phyloP scores from a whole-genome alignment of 352 stramenopile genomes.

The Globisporangium iwayamae region DNA sequence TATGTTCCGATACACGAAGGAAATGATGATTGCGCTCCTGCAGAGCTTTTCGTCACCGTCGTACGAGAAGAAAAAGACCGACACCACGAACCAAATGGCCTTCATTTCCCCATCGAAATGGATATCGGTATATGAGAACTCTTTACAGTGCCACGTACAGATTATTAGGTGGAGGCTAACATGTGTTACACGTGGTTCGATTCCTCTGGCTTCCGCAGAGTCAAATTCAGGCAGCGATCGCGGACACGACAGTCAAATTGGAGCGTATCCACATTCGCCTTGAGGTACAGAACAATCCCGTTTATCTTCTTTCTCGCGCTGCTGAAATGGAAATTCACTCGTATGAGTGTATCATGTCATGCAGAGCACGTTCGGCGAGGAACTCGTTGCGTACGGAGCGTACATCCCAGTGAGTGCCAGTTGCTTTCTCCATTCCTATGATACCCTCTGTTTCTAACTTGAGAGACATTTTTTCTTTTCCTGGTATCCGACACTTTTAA shows the following conservation, averaged over 20 bases:
- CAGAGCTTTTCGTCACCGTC: constrained; percentile 40
- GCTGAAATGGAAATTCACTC: background rate
- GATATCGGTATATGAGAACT: constrained; percentile 34
- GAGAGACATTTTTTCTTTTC: background rate
- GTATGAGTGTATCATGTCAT: background rate
- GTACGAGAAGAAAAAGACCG: constrained; percentile 25
- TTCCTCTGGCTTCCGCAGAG: constrained; percentile 21
- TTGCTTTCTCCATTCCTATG: background rate
- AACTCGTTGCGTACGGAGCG: constrained; percentile 49
- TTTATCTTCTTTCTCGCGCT: background rate
- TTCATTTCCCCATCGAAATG: constrained; percentile 61
- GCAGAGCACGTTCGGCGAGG: constrained; percentile 40
- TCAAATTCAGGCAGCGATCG: constrained; percentile 40
- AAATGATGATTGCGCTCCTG: constrained; percentile 52
- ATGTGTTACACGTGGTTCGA: background rate
- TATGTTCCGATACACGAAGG: constrained; percentile 63
- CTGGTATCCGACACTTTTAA: constrained; percentile 10
- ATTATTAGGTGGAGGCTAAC: background rate
- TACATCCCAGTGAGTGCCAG: constrained; percentile 39
- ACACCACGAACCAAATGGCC: constrained; percentile 9
- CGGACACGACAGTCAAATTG: constrained; percentile 57
- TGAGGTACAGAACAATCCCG: constrained; percentile 33
- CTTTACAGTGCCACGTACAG: background rate
- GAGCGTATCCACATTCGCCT: constrained; percentile 66
- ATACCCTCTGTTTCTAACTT: background rate